Conservation (phyloP, 2,329 filamentous ascomycete species). For the Bipolaris sorokiniana region DNA sequence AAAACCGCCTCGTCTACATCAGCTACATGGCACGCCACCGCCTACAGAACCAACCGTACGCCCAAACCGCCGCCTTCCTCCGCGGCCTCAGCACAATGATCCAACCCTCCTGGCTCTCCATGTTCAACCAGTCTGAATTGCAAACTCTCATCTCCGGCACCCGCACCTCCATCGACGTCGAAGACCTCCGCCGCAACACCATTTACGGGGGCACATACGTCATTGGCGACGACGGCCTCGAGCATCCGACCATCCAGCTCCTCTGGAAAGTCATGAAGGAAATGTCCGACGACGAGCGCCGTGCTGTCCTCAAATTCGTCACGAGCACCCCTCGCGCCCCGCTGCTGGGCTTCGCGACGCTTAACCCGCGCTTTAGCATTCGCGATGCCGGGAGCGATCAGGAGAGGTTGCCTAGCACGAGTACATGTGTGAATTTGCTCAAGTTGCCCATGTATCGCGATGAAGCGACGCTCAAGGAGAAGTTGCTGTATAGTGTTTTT, state of each 20-base stretch:
- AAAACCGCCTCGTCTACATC: conserved; percentile 93
- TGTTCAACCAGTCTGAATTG: conserved; percentile 97
- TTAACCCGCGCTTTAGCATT: conserved; percentile 88
- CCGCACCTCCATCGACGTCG: conserved; percentile 81
- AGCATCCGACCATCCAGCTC: conserved; percentile 82
- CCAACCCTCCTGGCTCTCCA: conserved; percentile 88
- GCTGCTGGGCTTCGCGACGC: conserved; percentile 82
- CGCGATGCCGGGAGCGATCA: conserved; percentile 80
- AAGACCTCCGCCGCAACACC: conserved; percentile 84
- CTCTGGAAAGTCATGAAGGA: conserved; percentile 90
- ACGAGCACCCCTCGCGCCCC: conserved; percentile 92
- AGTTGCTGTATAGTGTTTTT: conserved; percentile 87
- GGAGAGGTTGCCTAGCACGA: conserved; percentile 83
- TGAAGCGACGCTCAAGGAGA: conserved; percentile 70
- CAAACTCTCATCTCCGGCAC: conserved; percentile 93
- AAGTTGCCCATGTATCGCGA: conserved; percentile 85
- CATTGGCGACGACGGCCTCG: conserved; percentile 84
- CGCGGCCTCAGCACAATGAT: conserved; percentile 86
- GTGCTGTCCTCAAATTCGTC: conserved; percentile 92
- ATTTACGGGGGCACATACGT: conserved; percentile 85
- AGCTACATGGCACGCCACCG: conserved; percentile 88
- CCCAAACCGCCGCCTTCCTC: conserved; percentile 88
- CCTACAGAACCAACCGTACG: conserved; percentile 76
- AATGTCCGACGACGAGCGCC: conserved; percentile 76
- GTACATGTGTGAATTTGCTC: conserved; percentile 92